phyloP scores from a whole-genome alignment of 192 early-diverging fungal genomes.

The Coemansia sp. region DNA sequence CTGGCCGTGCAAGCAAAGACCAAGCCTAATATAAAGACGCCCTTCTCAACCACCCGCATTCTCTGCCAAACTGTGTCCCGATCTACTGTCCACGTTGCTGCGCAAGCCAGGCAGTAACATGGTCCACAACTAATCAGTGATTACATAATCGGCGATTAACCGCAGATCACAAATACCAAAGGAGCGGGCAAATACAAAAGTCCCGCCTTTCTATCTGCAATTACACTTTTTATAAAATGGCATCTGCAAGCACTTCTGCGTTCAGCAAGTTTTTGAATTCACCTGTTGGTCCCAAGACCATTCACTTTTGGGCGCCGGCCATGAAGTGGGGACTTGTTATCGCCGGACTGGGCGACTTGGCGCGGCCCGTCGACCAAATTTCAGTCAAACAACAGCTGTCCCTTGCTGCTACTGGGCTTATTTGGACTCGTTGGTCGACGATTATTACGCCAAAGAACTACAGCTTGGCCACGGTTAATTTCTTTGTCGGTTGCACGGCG shows the following conservation, averaged over 20 bases:
- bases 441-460: constrained; percentile 95
- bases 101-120: background rate
- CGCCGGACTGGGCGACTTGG: constrained; percentile 86
- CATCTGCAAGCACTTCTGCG: constrained; percentile 41
- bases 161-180: too few relatives aligned
- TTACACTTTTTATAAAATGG: constrained; percentile 3
- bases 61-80: background rate
- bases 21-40: background rate
- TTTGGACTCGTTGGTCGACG: constrained; percentile 96
- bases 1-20: too few relatives aligned
- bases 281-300: constrained; percentile 91
- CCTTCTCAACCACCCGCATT: background rate
- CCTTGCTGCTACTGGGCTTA: constrained; percentile 89
- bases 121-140: background rate
- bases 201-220: too few relatives aligned
- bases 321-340: constrained; percentile 81
- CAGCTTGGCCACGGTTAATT: constrained; percentile 84
- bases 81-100: background rate
- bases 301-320: constrained; percentile 96
- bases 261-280: constrained; percentile 72
- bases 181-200: too few relatives aligned
- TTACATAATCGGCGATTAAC: background rate
- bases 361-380: constrained; percentile 87
- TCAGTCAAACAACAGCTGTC: constrained; percentile 83
- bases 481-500: constrained; percentile 90